Percentiles rank a stretch among this genome's conserved stretches.
Evolutionary conservation across 345 rosid species (phyloP).

Genomic region (Erucastrum elatum): DNA sequence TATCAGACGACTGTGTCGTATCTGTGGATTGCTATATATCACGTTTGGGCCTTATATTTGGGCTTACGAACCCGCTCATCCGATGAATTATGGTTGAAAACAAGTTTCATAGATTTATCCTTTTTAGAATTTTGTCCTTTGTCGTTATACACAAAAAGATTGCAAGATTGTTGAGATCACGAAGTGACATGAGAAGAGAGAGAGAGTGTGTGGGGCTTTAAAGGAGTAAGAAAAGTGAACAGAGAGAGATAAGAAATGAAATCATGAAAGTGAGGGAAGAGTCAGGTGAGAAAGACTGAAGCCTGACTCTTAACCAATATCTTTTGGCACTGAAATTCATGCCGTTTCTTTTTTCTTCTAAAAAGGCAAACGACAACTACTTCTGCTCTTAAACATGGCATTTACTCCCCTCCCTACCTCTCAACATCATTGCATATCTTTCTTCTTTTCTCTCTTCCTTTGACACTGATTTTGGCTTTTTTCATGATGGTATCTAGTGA

Average conservation of each 20-base stretch:
- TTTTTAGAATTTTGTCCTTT: not conserved
- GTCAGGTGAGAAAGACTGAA: constrained; percentile 38
- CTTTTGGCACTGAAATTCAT: constrained; percentile 40
- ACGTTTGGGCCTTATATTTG: not conserved
- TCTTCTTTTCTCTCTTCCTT: not conserved
- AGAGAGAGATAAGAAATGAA: constrained; percentile 14
- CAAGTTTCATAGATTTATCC: not conserved
- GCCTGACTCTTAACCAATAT: constrained; percentile 34
- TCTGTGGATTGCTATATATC: not conserved
- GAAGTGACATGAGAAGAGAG: constrained; percentile 23
- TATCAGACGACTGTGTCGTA: not conserved
- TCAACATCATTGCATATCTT: constrained; percentile 27
- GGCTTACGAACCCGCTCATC: not conserved
- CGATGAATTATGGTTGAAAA: not conserved
- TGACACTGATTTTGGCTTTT: constrained; percentile 27
- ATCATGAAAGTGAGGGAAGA: constrained; percentile 33
- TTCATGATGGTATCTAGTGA: constrained; percentile 28
- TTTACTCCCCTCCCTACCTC: constrained; percentile 23
- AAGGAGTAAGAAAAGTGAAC: constrained; percentile 13
- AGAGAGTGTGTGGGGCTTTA: constrained; percentile 19
- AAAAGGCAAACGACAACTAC: constrained; percentile 32
- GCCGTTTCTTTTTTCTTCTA: constrained; percentile 25
- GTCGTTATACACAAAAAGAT: not conserved
- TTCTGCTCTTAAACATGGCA: constrained; percentile 29
- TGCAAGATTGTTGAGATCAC: constrained; percentile 6